A percentile compares a stretch with the other conserved stretches of the same genome.
phyloP scores from a whole-genome alignment of 140 eudicot species.

The Cichorium intybus region DNA sequence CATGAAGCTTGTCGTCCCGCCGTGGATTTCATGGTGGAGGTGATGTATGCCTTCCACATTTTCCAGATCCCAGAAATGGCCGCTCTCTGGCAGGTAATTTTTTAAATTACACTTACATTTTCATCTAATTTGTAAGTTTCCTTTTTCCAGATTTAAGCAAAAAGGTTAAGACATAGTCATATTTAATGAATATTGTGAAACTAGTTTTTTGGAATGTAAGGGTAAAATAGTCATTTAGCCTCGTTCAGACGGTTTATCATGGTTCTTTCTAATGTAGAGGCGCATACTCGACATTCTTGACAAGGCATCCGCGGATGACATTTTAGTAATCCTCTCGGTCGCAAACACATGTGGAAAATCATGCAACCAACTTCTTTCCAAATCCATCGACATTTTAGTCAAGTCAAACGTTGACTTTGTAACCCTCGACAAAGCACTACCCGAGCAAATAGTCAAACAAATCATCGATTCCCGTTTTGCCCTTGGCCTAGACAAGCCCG shows the following conservation, averaged over 20 bases:
- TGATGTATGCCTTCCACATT: conserved; percentile 55
- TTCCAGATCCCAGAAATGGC: conserved; percentile 80
- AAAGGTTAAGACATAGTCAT: too few species aligned
- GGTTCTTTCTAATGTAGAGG: conserved; percentile 42
- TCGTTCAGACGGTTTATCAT: background rate
- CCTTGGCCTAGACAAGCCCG: conserved; percentile 59
- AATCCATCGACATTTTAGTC: conserved; percentile 64
- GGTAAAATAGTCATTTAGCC: too few species aligned
- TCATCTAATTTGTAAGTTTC: too few species aligned
- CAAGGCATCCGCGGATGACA: conserved; percentile 71
- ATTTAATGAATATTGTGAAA: too few species aligned
- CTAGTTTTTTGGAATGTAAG: too few species aligned
- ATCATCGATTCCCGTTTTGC: conserved; percentile 56
- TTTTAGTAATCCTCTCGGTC: conserved; percentile 66
- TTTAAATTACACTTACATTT: background rate
- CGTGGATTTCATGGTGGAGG: conserved; percentile 70
- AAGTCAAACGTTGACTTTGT: conserved; percentile 68
- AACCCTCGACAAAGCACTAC: conserved; percentile 82
- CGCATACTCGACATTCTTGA: conserved; percentile 62
- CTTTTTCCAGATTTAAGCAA: too few species aligned
- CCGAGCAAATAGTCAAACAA: conserved; percentile 60
- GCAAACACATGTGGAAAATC: conserved; percentile 66
- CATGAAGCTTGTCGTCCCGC: conserved; percentile 81
- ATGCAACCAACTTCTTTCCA: conserved; percentile 54
- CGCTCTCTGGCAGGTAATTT: conserved; percentile 69